phyloP scores from a whole-genome alignment of 805 yeast genomes.

The Candida tammaniensis region DNA sequence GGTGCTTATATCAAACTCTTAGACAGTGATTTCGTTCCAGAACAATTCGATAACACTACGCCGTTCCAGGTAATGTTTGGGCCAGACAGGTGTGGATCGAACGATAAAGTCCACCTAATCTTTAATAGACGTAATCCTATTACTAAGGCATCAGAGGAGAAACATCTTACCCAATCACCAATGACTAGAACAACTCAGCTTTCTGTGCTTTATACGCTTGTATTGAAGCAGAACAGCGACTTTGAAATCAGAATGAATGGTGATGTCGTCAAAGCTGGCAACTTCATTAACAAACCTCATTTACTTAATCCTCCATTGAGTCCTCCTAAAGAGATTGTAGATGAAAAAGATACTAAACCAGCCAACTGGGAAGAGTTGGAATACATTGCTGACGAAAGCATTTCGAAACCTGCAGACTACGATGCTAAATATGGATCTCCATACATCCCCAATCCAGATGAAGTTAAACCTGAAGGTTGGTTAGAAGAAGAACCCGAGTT shows the following conservation, averaged over 20 bases:
- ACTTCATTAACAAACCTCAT: slow-evolving; percentile 49
- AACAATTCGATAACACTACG: slow-evolving; percentile 58
- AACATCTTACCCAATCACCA: slow-evolving; percentile 67
- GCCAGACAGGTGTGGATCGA: slow-evolving; percentile 84
- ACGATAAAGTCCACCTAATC: slow-evolving; percentile 78
- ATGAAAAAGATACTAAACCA: slow-evolving; percentile 65
- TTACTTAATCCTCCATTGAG: slow-evolving; percentile 62
- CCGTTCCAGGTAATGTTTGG: slow-evolving; percentile 91
- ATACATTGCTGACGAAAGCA: slow-evolving; percentile 58
- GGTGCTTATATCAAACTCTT: slow-evolving; percentile 86
- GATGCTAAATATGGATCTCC: slow-evolving; percentile 65
- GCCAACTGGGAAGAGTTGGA: slow-evolving; percentile 77
- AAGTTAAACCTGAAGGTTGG: slow-evolving; percentile 76
- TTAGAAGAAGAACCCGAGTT: slow-evolving; percentile 56
- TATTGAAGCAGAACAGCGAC: slow-evolving; percentile 60
- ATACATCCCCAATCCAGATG: slow-evolving; percentile 63
- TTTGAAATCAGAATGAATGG: slow-evolving; percentile 86
- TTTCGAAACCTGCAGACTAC: slow-evolving; percentile 79
- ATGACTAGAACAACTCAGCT: slow-evolving; percentile 56
- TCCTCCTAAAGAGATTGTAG: slow-evolving; percentile 60
- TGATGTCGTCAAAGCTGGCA: slow-evolving; percentile 66
- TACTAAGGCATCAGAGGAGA: slow-evolving; percentile 61
- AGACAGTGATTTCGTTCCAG: slow-evolving; percentile 27
- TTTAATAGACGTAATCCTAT: slow-evolving; percentile 55
- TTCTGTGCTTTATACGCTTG: slow-evolving; percentile 71